Evolutionary conservation across 371 early-diverging fungal species (phyloP).

Genomic region (Mucor plumbeus): DNA sequence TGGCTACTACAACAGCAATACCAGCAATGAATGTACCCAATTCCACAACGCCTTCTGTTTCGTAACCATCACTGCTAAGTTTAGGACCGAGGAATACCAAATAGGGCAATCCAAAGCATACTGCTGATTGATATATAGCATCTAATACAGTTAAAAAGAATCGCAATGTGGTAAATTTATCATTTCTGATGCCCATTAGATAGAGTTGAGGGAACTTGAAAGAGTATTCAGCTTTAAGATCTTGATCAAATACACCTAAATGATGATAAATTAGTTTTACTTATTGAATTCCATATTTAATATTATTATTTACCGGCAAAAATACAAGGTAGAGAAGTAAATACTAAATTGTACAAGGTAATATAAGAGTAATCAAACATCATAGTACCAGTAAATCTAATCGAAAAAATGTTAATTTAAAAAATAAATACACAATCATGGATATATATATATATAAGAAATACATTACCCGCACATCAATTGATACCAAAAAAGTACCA

Average conservation of each 20-base stretch:
- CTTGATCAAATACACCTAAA: conserved; percentile 87
- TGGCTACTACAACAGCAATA: conserved; percentile 79
- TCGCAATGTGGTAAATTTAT: conserved; percentile 78
- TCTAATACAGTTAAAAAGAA: conserved; percentile 88
- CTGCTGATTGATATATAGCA: conserved; percentile 88
- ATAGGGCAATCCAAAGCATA: conserved; percentile 79
- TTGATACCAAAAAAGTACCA: conserved; percentile 85
- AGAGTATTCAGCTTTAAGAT: conserved; percentile 78
- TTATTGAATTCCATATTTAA: neutral
- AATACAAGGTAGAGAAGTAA: conserved; percentile 75
- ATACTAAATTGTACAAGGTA: conserved; percentile 78
- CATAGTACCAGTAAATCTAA: conserved; percentile 57
- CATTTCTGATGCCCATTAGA: conserved; percentile 84
- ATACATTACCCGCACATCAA: conserved; percentile 60
- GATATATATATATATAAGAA: too few relatives aligned
- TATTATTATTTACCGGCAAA: conserved; percentile 51
- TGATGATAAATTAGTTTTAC: neutral
- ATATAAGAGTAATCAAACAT: conserved; percentile 87
- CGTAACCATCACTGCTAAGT: conserved; percentile 59
- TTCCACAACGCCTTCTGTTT: conserved; percentile 69
- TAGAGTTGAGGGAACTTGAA: conserved; percentile 88
- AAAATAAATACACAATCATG: conserved; percentile 45
- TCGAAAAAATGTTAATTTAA: conserved; percentile 8
- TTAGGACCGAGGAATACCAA: conserved; percentile 57
- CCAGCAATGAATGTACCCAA: conserved; percentile 85